phyloP scores from a whole-genome alignment of 2,329 filamentous ascomycete genomes.

The Graphiopsis chlorocephala region DNA sequence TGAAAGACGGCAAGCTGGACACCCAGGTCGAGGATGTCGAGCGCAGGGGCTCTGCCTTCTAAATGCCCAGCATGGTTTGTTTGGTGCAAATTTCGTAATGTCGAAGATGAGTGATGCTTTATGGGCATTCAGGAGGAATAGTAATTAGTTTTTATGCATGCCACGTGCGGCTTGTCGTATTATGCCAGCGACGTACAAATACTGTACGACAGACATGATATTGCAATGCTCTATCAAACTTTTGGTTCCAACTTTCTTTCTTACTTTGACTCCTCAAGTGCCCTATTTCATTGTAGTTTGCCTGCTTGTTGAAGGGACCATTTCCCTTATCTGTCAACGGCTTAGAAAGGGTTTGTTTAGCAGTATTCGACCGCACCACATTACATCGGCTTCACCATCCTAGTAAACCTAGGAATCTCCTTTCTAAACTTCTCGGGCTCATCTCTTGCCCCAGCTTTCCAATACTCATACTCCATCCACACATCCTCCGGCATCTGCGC shows the following conservation, averaged over 20 bases:
- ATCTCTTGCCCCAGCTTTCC: conserved; percentile 52
- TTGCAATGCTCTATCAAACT: neutral
- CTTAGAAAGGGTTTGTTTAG: neutral
- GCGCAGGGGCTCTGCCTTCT: conserved; percentile 37
- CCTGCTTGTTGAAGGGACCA: neutral
- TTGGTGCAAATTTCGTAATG: conserved; percentile 1
- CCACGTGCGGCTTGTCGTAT: neutral
- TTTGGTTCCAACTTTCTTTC: neutral
- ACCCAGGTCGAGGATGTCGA: conserved; percentile 31
- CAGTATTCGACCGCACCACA: neutral
- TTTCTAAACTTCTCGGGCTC: conserved; percentile 36
- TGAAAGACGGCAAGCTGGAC: conserved; percentile 33
- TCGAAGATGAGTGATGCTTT: neutral
- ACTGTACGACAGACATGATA: neutral
- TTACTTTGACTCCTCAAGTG: neutral
- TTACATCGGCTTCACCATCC: conserved; percentile 26
- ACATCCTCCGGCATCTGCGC: conserved; percentile 64
- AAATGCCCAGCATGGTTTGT: conserved; percentile 14
- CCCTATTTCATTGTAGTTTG: neutral
- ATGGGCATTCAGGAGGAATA: neutral
- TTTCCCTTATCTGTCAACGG: neutral
- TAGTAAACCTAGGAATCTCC: conserved; percentile 32
- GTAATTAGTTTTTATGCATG: conserved; percentile 5
- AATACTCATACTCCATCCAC: conserved; percentile 66
- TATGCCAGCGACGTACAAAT: neutral